Conservation (phyloP, 371 early-diverging fungal species). For the Apophysomyces trapeziformis region DNA sequence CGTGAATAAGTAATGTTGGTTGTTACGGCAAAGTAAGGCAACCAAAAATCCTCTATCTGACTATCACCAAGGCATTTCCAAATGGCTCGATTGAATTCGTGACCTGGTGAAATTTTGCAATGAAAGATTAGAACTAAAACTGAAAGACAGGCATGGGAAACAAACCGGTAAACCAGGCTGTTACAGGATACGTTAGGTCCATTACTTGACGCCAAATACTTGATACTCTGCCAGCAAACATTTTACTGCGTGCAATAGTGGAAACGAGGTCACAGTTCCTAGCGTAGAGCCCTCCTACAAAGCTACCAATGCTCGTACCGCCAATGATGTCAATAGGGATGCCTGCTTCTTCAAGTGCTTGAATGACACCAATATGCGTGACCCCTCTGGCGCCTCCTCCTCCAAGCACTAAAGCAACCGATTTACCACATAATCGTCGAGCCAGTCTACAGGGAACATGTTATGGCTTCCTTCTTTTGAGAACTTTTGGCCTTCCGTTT, state of each 20-base stretch:
- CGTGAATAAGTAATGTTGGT: slow-evolving; percentile 97
- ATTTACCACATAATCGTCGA: slow-evolving; percentile 90
- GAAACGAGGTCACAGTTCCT: slow-evolving; percentile 87
- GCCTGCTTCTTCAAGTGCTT: slow-evolving; percentile 97
- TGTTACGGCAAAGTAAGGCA: slow-evolving; percentile 96
- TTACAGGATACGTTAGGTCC: slow-evolving; percentile 97
- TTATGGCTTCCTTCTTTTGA: neutral
- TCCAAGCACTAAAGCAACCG: slow-evolving; percentile 98
- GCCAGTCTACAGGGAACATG: slow-evolving; percentile 69
- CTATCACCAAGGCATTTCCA: slow-evolving; percentile 94
- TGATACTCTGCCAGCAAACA: slow-evolving; percentile 83
- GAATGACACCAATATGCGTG: slow-evolving; percentile 95
- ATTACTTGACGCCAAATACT: slow-evolving; percentile 89
- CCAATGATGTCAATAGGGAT: slow-evolving; percentile 99
- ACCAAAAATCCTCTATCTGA: slow-evolving; percentile 98
- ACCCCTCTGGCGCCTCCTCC: slow-evolving; percentile 99
- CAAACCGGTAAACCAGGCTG: slow-evolving; percentile 84
- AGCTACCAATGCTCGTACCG: slow-evolving; percentile 98
- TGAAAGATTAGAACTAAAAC: neutral
- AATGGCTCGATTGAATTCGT: slow-evolving; percentile 94
- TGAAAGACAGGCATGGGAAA: neutral
- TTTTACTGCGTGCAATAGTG: slow-evolving; percentile 85
- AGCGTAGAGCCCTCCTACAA: slow-evolving; percentile 97
- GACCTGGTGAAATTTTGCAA: slow-evolving; percentile 50
- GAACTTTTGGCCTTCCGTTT: slow-evolving; percentile 6